Evolutionary conservation across 1,284 basidiomycete species (phyloP), one percentile per base, ranked within the genome.

Genomic region (Taiwanofungus camphoratus): DNA sequence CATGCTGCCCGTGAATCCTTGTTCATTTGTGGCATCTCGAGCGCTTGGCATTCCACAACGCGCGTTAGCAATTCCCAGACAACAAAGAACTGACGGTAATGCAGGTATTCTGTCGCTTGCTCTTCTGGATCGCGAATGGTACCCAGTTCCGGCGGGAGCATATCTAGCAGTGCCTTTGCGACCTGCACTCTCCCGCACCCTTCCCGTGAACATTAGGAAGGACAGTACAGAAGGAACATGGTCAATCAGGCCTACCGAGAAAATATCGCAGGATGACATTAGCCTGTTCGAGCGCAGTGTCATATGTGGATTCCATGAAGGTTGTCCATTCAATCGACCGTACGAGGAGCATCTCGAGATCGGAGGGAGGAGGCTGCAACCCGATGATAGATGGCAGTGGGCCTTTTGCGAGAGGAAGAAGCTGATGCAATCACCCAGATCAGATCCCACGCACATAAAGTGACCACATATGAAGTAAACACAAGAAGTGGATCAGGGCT

Each of bases 251-350:
- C 77, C 33, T 56, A 92, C 92, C 80, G 15, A 96, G 75, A 70
- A 95, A 90, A 60, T 91, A 92, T 12, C 92, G 79, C 44, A 91
- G 63, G 52, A 94, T 85, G 30, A 87, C 81, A 49, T 93, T 92
- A 2, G 88, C 82, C 55, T 92, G 88, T 55, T 86, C 77, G 3
- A 96, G 67, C 0, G 92, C 92, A 13, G 82, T 82, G n/a, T 71
- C 66, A 50, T 83, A 80, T 1, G 91, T 95, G 15, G 74, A 67
- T 31, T 81, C 76, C 49, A 77, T 70, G 61, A 92, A 88, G 0
- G 81, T 88, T 35, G 95, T 88, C 95, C 95, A 99, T 59, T 98
- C 94, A 45, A 98, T 83, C 0, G 89, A 87, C 7, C 92, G 77
- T 39, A 97, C 74, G 7, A 99, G 71, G 37, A 87, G 65, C 31